Percentiles rank a stretch among this genome's conserved stretches.
phyloP scores from a whole-genome alignment of 768 basidiomycete genomes.

The Naganishia friedmannii region DNA sequence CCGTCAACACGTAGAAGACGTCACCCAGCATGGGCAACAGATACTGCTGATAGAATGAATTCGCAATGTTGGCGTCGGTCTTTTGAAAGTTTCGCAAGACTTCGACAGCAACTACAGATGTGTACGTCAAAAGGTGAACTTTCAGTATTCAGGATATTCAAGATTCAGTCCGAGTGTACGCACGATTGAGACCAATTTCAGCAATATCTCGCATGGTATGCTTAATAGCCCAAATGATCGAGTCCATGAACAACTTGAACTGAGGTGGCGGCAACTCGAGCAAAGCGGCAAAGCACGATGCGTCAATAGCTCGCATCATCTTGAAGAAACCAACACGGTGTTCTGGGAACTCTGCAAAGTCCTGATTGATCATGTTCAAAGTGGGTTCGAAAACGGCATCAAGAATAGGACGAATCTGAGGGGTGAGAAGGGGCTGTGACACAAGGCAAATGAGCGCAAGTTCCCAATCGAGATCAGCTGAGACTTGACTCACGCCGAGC shows the following conservation, averaged over 20 bases:
- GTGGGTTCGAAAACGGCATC: conserved; percentile 98
- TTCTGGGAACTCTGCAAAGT: conserved; percentile 97
- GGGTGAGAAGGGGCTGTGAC: conserved; percentile 72
- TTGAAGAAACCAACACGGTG: conserved; percentile 97
- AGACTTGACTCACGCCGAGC: conserved; percentile 67
- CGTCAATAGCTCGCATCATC: conserved; percentile 84
- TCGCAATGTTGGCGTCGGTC: conserved; percentile 73
- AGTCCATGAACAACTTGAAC: conserved; percentile 98
- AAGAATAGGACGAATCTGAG: conserved; percentile 89
- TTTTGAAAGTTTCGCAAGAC: conserved; percentile 90
- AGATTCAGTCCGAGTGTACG: conserved; percentile 19
- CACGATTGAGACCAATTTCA: conserved; percentile 63
- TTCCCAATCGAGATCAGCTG: background rate
- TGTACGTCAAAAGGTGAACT: background rate
- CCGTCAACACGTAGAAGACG: conserved; percentile 94
- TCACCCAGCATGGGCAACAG: conserved; percentile 90
- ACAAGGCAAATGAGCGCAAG: conserved; percentile 1
- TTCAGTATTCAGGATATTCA: background rate
- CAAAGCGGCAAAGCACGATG: conserved; percentile 93
- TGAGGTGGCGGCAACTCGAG: conserved; percentile 81
- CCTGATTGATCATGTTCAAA: conserved; percentile 97
- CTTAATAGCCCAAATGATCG: conserved; percentile 99
- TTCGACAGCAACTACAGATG: conserved; percentile 73
- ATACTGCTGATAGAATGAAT: conserved; percentile 94
- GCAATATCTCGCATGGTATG: conserved; percentile 99